Evolutionary conservation across 768 basidiomycete genomes (phyloP), one percentile per base, ranked within the genome.

Genomic region (Sarcodon aspratus): DNA sequence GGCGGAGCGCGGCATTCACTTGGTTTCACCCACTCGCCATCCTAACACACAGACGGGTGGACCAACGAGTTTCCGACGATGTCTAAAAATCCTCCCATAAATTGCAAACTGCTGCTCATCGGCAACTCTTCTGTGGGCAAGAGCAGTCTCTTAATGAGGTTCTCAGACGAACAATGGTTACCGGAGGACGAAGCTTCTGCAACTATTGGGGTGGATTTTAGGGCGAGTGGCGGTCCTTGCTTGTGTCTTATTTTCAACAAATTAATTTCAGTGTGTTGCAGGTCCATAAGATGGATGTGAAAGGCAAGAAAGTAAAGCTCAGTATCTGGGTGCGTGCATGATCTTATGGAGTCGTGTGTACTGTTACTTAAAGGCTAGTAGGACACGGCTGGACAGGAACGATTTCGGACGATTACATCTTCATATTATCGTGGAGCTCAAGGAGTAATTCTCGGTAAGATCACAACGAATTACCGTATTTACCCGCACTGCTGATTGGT

Each of bases 381-480:
- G 91, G 91, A 96, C 57, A 95, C 92, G 0, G 91, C 93, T 45
- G 95, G 96, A 0, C 95, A 98, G 64, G 96, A 99, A 66, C 81
- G 95, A 6, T 99, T 97, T 61, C 75, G 92, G 43, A 96, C 94
- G 3, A 85, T 99, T 56, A 98, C 96, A 5, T 85, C 85, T 2
- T 90, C 87, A 8, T 99, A 98, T 59, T 99, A 98, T 60, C 78
- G 96, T 31, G 87, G 86, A 1, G 86, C 86, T 40, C 85, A 90
- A 55, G 86, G 87, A 7, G 76, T 89, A 46, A 85, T 90, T 57
- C 73, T 90, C 44, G 83, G 84, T 81, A 48, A 4, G 67, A 17
- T 42, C 55, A 18, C n/a, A 40, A 15, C 7, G 33, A 15, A 31
- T 11, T 36, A 18, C 18, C 12, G 15, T 7, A n/a, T 45, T 9